Base-by-base conservation (phyloP, 495 filamentous ascomycete species). In the Aspergillus carlsbadensis region DNA sequence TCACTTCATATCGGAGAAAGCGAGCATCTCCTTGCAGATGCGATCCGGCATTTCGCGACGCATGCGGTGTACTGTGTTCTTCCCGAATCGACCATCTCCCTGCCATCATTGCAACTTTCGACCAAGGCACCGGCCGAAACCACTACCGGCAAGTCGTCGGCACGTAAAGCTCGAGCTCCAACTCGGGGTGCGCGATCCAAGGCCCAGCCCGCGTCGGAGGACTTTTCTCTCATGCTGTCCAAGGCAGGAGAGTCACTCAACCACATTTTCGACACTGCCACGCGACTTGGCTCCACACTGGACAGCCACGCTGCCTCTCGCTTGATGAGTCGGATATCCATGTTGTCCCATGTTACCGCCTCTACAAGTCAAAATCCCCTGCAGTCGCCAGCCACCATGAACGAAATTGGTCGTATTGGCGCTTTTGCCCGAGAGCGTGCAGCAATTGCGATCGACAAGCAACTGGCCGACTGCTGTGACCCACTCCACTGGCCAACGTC, bases 11-110 rank as follows among this genome's bases (percentile, higher is more conserved):
- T 78, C 47, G 74, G 69, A 14, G 73, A 74, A 52, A 75, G 70
- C 39, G 73, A 77, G 51, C 73, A 78, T 82, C 60, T 79, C 79
- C 44, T 76, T 60, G 64, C 79, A 63, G 70, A 85, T 77, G 64
- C 81, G 78, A 67, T 86, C 59, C 82, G 85, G 17, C 78, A 85
- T 46, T 85, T 98, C 71, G 78, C 83, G 13, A 76, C 80, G 3
- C 91, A 98, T 72, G 87, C 92, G 10, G 87, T 92, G 1, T 96
- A 92, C 67, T 94, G 89, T 36, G 85, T 92, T 15, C 78, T 98
- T 21, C 88, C 91, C 7, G 94, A 98, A 57, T 98, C 94, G 6
- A 96, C 91, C 5, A 87, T 94, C 31, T 91, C 88, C 0, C 82
- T 91, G 56, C 91, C 91, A 8, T 84, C 89, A 3, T 74, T 91